Conservation (phyloP, 2,329 filamentous ascomycete species). For the Seiridium unicorne region DNA sequence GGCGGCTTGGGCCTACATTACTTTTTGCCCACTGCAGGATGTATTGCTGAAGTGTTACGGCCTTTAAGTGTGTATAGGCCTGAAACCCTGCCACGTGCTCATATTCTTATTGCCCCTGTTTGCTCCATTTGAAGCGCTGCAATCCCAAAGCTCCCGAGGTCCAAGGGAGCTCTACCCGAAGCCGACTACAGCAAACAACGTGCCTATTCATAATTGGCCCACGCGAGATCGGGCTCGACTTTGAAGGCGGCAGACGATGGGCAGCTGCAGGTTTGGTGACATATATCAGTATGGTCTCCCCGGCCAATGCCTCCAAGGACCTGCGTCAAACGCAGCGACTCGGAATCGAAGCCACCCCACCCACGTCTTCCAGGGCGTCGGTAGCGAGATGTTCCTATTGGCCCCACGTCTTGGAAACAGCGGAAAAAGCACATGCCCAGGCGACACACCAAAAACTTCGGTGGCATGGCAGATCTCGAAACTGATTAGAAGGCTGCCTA, state of each 20-base stretch:
- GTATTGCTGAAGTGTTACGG: too few species aligned
- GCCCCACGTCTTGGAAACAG: not conserved
- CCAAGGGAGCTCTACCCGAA: not conserved
- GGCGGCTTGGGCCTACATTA: too few species aligned
- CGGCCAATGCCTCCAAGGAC: not conserved
- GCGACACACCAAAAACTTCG: not conserved
- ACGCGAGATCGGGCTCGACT: not conserved
- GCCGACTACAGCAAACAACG: not conserved
- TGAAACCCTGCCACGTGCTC: too few species aligned
- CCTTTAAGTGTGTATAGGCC: too few species aligned
- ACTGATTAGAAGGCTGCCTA: not conserved
- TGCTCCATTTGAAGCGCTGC: too few species aligned
- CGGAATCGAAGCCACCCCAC: not conserved
- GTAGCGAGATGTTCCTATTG: not conserved
- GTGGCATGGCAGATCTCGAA: not conserved
- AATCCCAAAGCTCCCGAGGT: too few species aligned
- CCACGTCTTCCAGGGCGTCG: not conserved
- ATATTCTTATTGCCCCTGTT: too few species aligned
- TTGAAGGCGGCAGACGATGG: not conserved
- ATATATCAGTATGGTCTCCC: not conserved
- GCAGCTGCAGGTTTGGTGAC: not conserved
- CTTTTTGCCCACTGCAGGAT: too few species aligned
- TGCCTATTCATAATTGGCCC: not conserved
- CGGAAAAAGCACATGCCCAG: not conserved
- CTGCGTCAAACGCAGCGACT: not conserved